A percentile compares a stretch with the other conserved stretches of the same genome.
Evolutionary conservation across 2,329 filamentous ascomycete genomes (phyloP).

Genomic region (Fusarium sublunatum): DNA sequence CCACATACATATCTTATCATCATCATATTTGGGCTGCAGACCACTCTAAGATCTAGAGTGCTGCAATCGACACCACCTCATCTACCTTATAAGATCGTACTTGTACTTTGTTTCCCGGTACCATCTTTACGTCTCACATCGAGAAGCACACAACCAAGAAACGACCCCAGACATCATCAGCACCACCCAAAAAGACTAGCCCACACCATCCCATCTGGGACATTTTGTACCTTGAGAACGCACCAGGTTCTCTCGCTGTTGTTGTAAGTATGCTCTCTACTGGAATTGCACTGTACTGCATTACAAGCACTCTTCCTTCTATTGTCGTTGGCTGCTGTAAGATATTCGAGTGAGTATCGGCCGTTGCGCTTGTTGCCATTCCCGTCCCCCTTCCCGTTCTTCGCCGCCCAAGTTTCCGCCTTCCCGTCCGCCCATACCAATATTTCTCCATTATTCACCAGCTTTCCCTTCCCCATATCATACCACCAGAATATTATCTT

Average conservation of each 20-base stretch:
- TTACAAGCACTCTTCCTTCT: constrained; percentile 5
- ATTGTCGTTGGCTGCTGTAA: constrained; percentile 17
- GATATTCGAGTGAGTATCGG: constrained; percentile 32
- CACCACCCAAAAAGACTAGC: constrained; percentile 31
- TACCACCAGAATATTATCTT: constrained; percentile 6
- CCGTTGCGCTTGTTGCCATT: constrained; percentile 39
- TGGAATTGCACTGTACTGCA: constrained; percentile 20
- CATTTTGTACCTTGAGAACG: constrained; percentile 11
- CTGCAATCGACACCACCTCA: constrained; percentile 17
- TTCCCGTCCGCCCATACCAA: constrained; percentile 39
- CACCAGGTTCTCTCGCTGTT: constrained; percentile 14
- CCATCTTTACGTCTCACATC: constrained; percentile 15
- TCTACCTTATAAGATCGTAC: constrained; percentile 10
- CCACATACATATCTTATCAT: constrained; percentile 4
- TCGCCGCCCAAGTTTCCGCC: constrained; percentile 41
- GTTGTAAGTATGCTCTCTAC: constrained; percentile 29
- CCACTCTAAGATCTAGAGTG: constrained; percentile 31
- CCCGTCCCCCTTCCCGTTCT: constrained; percentile 43
- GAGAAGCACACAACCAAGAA: constrained; percentile 25
- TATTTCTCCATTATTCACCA: constrained; percentile 32
- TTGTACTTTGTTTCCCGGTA: background rate
- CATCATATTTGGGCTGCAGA: constrained; percentile 18
- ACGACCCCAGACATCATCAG: constrained; percentile 23
- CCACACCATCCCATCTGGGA: constrained; percentile 30
- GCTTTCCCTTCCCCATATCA: constrained; percentile 5